Base-by-base conservation (phyloP, 2,329 filamentous ascomycete genomes). In the Dryadomyces sulphureus region DNA sequence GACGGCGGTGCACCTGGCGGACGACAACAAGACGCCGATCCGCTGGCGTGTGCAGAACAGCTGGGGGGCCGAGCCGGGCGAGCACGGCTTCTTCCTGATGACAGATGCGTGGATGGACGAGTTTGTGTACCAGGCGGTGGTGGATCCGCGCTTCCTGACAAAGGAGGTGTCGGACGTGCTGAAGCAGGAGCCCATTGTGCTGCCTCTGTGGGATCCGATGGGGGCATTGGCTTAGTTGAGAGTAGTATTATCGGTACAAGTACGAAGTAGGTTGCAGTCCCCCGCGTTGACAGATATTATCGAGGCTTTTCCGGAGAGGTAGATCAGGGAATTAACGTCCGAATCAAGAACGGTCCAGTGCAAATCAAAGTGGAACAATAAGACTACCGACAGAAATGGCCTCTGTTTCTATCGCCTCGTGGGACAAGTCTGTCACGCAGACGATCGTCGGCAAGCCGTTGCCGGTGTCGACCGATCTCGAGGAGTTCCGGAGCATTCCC, bases 21-120 rank as follows among this genome's bases (percentile, higher is more conserved):
- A 72, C 24, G 64, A 75, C 1, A 73, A 77, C 61, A 70, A 77
- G 2, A 74, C 87, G 1, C 20, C 49, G 5, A 42, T 50, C 11
- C 68, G 87, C 39, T 94, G 88, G 88, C 69, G 86, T 45, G 85
- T 94, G 7, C 82, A 94, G 70, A 94, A 94, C 59, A 83, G 77
- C 47, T 94, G 87, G 87, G 84, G 83, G 12, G 70, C 76, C 36
- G 65, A 57, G 0, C 73, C 72, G 0, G 88, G 88, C 1, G 75
- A 79, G 12, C 77, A 87, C 54, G 88, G 88, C 0, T 94, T 85
- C 73, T 92, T 92, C 58, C 83, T 94, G 50, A 94, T 93, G 86
- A 83, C 72, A 49, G 87, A 94, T 62, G 67, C 68, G 19, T 85
- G 81, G 81, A 80, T 85, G 75, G 77, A 84, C 50, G 70, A 85